These are phyloP conservation scores for Xerocomellus chrysenteron DNA, from an alignment of 768 basidiomycete species.

Conservation along the genomic window DNA sequence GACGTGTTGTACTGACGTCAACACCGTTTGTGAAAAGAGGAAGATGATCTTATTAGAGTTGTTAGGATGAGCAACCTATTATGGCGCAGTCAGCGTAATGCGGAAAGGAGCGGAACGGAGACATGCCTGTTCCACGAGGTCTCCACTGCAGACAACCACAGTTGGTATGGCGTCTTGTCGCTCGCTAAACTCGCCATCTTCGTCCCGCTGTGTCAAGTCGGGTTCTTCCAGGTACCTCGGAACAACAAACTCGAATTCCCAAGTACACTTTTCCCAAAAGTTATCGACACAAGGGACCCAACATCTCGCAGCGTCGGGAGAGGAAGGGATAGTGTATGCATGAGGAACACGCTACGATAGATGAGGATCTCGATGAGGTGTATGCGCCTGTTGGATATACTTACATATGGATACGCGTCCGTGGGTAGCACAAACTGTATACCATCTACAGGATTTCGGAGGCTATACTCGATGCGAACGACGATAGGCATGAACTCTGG, in stretches of 20 bases:
- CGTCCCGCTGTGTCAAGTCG: conserved; percentile 36
- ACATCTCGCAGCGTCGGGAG: conserved; percentile 88
- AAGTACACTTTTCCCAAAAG: conserved; percentile 94
- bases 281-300: conserved; percentile 99
- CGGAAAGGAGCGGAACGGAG: conserved; percentile 4
- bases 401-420: conserved; percentile 82
- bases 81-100: conserved; percentile 7
- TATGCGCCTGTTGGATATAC: conserved; percentile 30
- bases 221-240: conserved; percentile 75
- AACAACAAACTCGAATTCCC: conserved; percentile 97
- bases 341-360: conserved; percentile 80
- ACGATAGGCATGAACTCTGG: conserved; percentile 75
- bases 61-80: conserved; percentile 87
- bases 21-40: conserved; percentile 80
- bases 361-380: conserved; percentile 15
- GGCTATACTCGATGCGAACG: conserved; percentile 76
- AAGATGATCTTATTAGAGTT: conserved; percentile 95
- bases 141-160: conserved; percentile 90
- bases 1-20: conserved; percentile 95
- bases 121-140: conserved; percentile 87
- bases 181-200: conserved; percentile 45
- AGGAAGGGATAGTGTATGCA: conserved; percentile 84
- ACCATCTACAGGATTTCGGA: conserved; percentile 81
- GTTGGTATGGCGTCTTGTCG: conserved; percentile 67
- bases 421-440: conserved; percentile 80